These are phyloP conservation scores for Penicillium paradoxum DNA, from an alignment of 495 filamentous ascomycete genomes.

Conservation along the genomic window DNA sequence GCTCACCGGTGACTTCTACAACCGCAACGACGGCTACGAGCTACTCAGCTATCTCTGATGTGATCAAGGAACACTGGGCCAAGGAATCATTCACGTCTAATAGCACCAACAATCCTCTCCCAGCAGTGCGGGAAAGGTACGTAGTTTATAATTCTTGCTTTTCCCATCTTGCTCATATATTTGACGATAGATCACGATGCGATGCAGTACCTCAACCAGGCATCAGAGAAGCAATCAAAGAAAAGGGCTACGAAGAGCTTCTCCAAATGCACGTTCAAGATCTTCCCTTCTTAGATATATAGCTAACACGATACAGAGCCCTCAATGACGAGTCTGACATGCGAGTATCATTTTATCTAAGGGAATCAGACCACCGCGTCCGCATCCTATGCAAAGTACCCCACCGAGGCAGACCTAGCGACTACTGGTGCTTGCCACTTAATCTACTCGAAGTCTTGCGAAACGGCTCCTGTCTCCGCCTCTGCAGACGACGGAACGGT, in stretches of 20 bases:
- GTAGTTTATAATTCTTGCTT: conserved; percentile 1
- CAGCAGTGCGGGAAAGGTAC: conserved; percentile 36
- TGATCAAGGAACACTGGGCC: conserved; percentile 47
- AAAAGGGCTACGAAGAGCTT: conserved; percentile 34
- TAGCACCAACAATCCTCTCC: conserved; percentile 38
- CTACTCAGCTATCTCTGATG: conserved; percentile 29
- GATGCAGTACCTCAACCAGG: conserved; percentile 38
- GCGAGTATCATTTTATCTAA: conserved; percentile 51
- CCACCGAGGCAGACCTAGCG: conserved; percentile 28
- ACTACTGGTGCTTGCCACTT: conserved; percentile 48
- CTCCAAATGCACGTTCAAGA: conserved; percentile 41
- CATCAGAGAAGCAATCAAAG: conserved; percentile 34
- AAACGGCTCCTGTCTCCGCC: conserved; percentile 46
- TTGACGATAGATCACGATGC: conserved; percentile 40
- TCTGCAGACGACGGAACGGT: conserved; percentile 46
- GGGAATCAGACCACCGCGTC: conserved; percentile 48
- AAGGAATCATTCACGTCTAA: conserved; percentile 41
- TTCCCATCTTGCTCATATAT: background rate
- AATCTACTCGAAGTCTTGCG: conserved; percentile 52
- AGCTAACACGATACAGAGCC: conserved; percentile 24
- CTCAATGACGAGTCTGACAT: conserved; percentile 43
- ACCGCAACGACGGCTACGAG: conserved; percentile 27
- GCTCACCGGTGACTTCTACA: conserved; percentile 37
- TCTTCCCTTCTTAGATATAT: background rate
- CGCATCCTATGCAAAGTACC: conserved; percentile 53